Base-by-base conservation (phyloP, 306 rosid species). In the Elaeagnus macrophylla region DNA sequence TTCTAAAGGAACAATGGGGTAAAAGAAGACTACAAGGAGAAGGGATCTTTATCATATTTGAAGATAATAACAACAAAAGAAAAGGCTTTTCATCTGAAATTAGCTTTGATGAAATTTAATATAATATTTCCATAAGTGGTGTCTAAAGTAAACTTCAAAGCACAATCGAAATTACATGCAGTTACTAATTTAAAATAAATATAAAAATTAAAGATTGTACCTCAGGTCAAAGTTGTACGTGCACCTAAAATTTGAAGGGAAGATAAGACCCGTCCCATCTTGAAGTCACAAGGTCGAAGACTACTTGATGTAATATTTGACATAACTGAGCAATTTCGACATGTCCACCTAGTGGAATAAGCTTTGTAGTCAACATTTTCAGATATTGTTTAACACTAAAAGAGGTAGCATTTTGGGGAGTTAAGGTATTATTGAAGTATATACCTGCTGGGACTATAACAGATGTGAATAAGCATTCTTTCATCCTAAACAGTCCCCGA, bases 271-370 rank as follows among this genome's bases (percentile, higher is more conserved):
- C 75, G 84, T 61, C 96, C 96, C 95, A 78, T 78, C 70, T 84
- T 91, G 61, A 91, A 91, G 74, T 91, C 99, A 67, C 93, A 91
- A 53, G 96, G 96, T 17, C 89, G 79, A 53, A 91, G 69, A 71
- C 83, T 80, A 70, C 78, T 82, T 16, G 95, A 82, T 15, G 95
- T 72, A 67, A 91, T 72, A 74, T 78, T 86, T 42, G 89, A 79
- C 46, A 87, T 75, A 53, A 81, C 60, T 2, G 78, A 67, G 55
- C 88, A 91, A 62, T 67, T 84, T 58, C 95, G 82, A 68, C 96
- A 84, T n/a, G 81, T 80, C 99, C 99, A 91, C 77, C 99, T 91
- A 49, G 71, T 61, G 51, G 41, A 47, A 54, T 39, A 60, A 57
- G 25, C 41, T 56, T 53, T 44, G 48, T 45, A 44, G 59, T 57